These are phyloP conservation scores for Andrographis paniculata DNA, from an alignment of 305 asterid species.

Conservation along the genomic window DNA sequence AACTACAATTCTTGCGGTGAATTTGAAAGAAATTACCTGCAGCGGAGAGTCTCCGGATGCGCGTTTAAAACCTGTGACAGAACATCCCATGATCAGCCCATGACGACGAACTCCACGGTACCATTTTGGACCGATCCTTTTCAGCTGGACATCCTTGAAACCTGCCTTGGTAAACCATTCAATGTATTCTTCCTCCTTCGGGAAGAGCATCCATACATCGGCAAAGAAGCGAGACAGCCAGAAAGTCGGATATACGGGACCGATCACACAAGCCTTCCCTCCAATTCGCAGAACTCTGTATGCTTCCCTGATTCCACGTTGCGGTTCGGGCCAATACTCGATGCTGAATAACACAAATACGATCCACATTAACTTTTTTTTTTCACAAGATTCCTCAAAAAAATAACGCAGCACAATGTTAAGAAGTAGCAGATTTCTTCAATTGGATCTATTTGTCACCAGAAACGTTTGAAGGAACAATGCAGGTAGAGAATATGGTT, in stretches of 20 bases:
- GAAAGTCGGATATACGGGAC: constrained; percentile 89
- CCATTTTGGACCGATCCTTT: constrained; percentile 97
- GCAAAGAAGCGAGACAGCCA: constrained; percentile 95
- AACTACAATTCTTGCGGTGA: background rate
- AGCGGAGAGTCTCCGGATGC: constrained; percentile 90
- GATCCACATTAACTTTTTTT: too few relatives aligned
- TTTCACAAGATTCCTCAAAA: too few relatives aligned
- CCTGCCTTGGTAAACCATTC: constrained; percentile 95
- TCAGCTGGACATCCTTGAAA: constrained; percentile 73
- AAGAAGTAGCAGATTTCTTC: too few relatives aligned
- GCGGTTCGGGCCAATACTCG: constrained; percentile 99
- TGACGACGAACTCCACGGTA: constrained; percentile 93
- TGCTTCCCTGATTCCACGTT: constrained; percentile 91
- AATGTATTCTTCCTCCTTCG: constrained; percentile 94
- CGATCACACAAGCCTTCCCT: constrained; percentile 92
- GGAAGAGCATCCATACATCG: constrained; percentile 97
- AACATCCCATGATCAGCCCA: constrained; percentile 99
- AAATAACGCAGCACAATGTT: constrained; percentile 1
- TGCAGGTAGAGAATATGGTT: too few relatives aligned
- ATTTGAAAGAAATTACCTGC: constrained; percentile 61
- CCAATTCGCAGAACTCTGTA: constrained; percentile 78
- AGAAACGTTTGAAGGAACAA: too few relatives aligned
- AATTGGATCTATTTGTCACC: too few relatives aligned
- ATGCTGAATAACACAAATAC: constrained; percentile 39
- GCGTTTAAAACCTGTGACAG: constrained; percentile 77